Conservation (phyloP, 345 rosid genomes). For the Gossypium stocksii region DNA sequence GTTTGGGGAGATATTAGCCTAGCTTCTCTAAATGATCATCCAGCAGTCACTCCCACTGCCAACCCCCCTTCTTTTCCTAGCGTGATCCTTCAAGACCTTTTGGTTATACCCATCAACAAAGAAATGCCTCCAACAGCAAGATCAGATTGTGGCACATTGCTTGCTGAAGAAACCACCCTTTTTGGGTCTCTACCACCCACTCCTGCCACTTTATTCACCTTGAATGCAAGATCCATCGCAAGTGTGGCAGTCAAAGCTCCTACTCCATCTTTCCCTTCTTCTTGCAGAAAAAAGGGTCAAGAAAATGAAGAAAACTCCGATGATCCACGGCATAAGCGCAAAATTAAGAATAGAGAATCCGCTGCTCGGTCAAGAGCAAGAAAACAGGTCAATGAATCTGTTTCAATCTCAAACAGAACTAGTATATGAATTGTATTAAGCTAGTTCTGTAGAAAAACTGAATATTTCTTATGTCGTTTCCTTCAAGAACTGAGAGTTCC, state of each 20-base stretch:
- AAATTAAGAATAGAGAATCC: constrained; percentile 63
- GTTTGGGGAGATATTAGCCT: constrained; percentile 42
- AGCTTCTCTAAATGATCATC: constrained; percentile 17
- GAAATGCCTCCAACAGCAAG: constrained; percentile 8
- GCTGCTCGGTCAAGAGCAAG: constrained; percentile 59
- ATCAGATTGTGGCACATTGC: neutral
- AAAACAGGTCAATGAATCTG: constrained; percentile 35
- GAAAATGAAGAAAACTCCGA: constrained; percentile 15
- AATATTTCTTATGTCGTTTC: neutral
- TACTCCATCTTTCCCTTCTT: neutral
- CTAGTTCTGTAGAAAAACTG: neutral
- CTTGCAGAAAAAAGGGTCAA: constrained; percentile 20
- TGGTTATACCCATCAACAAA: constrained; percentile 17
- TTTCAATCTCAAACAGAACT: no score
- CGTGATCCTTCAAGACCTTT: constrained; percentile 33
- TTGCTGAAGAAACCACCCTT: constrained; percentile 1
- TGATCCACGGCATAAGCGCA: constrained; percentile 40
- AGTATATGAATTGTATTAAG: neutral
- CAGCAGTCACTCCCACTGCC: neutral
- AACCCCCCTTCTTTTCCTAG: neutral
- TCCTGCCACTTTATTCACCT: constrained; percentile 21
- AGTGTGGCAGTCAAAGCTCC: neutral
- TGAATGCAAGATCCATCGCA: constrained; percentile 27
- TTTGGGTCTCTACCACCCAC: neutral
- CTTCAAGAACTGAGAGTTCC: neutral